Evolutionary conservation across 139 green algal species (phyloP), one percentile per base, ranked within the genome.

Genomic region (Penium margaritaceum): DNA sequence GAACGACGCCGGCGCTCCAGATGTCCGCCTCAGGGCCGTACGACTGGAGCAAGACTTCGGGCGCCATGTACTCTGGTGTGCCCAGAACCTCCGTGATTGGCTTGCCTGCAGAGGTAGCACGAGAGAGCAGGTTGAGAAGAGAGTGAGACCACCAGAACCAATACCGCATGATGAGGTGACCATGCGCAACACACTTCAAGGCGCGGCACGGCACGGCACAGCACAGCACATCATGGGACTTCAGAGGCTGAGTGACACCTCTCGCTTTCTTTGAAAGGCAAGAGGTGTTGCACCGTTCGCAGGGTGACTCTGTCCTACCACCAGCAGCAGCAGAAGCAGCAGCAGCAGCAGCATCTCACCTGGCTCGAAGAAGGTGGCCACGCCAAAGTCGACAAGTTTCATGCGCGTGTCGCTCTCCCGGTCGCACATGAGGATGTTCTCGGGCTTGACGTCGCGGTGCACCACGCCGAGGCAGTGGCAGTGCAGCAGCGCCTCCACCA

Each of bases 401-500:
- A 99, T 84, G 65, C 83, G 62, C 0, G 90, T 72, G 6, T 88
- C 55, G 0, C 83, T 67, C 0, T 47, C 46, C 65, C 89, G 90
- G 77, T 60, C 85, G 2, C 85, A 88, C 27, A 99, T 86, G 72
- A 99, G 77, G 79, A 99, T 98, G 51, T 60, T 60, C 15, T 60
- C 51, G 9, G 51, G 51, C 51, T 60, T 60, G 51, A 60, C 30
- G 51, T 60, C 51, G 6, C 51, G 51, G n/a, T 60, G 51, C 12
- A 60, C 30, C n/a, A 60, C 51, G 24, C 51, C 51, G 51, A 33
- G 51, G 15, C 51, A 24, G n/a, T 60, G 51, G 51, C 51, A 60
- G 32, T 38, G 32, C 58, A 39, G 32, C 58, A 66, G 32, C 30
- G 33, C 58, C 58, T 66, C 33, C 15, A 12, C 36, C 19, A 66